Evolutionary conservation across 1,284 basidiomycete species (phyloP), one percentile per base, ranked within the genome.

Genomic region (Tilletia setariae): DNA sequence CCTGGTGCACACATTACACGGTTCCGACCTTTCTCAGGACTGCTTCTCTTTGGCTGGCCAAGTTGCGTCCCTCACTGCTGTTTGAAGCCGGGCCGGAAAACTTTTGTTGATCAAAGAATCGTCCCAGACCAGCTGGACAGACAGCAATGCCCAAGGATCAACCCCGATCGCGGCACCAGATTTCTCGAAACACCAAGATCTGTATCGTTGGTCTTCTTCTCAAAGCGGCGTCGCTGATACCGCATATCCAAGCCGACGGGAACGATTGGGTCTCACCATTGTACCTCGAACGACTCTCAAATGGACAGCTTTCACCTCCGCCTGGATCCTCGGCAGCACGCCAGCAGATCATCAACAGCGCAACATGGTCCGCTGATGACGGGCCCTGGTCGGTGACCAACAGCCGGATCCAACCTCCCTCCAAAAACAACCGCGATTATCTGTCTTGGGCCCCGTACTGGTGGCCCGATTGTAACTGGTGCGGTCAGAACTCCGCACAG

Each of bases 361-460:
- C 47, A 15, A 61, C 63, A n/a, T 68, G 62, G 63, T 63, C 53
- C 8, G 64, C 69, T 25, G 53, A 30, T n/a, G 66, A 65, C 25
- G 51, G 69, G 16, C 66, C 67, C 21, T 67, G 66, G 64, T 49
- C 53, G 16, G 67, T 67, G 51, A 63, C 42, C 19, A 65, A 65
- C 40, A 44, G 32, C 21, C 53, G 44, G 1, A 56, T 68, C 46
- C 13, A 23, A 8, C 30, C 67, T 40, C 68, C 69, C 15, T 44
- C 42, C 19, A 49, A 47, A 11, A 67, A 70, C 61, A 44, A 68
- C 13, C 43, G 49, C 21, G 66, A 67, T 16, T 70, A 67, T 42
- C 56, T 70, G 32, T 63, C 56, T 28, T 70, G 69, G 69, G 69
- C 69, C 6, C 69, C 67, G 32, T 70, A 70, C 59, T 70, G 69